These are phyloP conservation scores for Neolentinus lepideus DNA, from an alignment of 1,284 basidiomycete species.

Conservation along the genomic window DNA sequence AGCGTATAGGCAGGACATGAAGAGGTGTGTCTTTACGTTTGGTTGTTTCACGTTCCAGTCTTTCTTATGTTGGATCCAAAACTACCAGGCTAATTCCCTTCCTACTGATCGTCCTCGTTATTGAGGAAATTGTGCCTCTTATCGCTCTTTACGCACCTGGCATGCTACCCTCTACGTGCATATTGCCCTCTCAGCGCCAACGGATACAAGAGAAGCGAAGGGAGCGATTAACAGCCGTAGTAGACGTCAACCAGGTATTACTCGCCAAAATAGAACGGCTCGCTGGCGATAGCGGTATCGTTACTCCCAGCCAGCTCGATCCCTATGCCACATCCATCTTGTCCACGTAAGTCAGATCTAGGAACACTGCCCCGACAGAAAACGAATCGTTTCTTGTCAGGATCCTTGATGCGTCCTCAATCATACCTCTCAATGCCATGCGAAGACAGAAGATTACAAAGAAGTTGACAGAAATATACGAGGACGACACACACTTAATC, in stretches of 20 bases:
- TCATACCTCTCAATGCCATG: conserved; percentile 2
- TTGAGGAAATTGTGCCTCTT: conserved; percentile 81
- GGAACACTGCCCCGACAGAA: background rate
- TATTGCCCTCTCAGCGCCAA: conserved; percentile 75
- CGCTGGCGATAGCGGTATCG: conserved; percentile 26
- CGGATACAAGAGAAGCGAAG: conserved; percentile 60
- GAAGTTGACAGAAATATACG: conserved; percentile 45
- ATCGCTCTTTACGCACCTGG: conserved; percentile 82
- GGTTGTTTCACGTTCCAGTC: background rate
- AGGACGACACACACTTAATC: conserved; percentile 54
- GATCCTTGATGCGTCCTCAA: background rate
- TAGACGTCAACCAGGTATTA: conserved; percentile 22
- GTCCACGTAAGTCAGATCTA: background rate
- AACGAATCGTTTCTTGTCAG: background rate
- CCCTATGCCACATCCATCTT: background rate
- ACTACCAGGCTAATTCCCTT: conserved; percentile 75
- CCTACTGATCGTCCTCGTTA: conserved; percentile 62
- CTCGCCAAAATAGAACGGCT: conserved; percentile 21
- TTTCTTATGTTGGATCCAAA: background rate
- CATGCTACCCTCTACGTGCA: conserved; percentile 81
- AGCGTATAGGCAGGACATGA: conserved; percentile 54
- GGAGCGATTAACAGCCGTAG: conserved; percentile 37
- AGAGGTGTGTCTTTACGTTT: conserved; percentile 47
- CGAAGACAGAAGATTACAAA: conserved; percentile 26
- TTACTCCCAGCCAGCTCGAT: conserved; percentile 7